phyloP scores from a whole-genome alignment of 2,329 filamentous ascomycete species.

The Neonectria ditissima region DNA sequence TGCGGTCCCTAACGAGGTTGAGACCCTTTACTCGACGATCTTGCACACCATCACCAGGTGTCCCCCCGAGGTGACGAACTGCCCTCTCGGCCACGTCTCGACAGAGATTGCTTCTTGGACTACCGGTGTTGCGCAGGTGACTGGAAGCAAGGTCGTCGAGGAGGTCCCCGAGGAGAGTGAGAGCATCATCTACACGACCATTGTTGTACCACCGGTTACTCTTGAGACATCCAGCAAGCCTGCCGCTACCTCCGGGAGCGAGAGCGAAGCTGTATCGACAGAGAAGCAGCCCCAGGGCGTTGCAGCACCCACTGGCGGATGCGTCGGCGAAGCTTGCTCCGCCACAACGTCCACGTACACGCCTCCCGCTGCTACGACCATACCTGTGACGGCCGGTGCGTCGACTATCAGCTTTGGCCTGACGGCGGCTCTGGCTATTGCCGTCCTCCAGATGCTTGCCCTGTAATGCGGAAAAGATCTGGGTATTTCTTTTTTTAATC shows the following conservation, averaged over 20 bases:
- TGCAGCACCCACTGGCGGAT: slow-evolving; percentile 42
- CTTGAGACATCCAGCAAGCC: slow-evolving; percentile 37
- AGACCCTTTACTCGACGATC: slow-evolving; percentile 59
- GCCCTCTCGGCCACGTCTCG: slow-evolving; percentile 51
- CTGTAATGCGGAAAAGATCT: slow-evolving; percentile 38
- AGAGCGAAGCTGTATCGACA: slow-evolving; percentile 24
- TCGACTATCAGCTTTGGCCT: slow-evolving; percentile 45
- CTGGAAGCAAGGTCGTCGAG: slow-evolving; percentile 23
- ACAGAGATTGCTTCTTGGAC: slow-evolving; percentile 31
- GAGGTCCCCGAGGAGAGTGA: slow-evolving; percentile 26
- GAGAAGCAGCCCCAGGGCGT: slow-evolving; percentile 31
- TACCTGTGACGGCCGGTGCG: slow-evolving; percentile 62
- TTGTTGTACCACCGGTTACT: not conserved
- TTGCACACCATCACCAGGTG: slow-evolving; percentile 67
- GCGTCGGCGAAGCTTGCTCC: slow-evolving; percentile 40
- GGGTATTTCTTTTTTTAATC: slow-evolving; percentile 1
- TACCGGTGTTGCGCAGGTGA: not conserved
- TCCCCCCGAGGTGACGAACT: slow-evolving; percentile 63
- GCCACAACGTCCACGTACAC: slow-evolving; percentile 23
- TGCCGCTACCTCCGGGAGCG: slow-evolving; percentile 29
- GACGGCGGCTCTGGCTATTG: slow-evolving; percentile 41
- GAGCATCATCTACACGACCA: slow-evolving; percentile 21
- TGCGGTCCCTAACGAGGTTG: slow-evolving; percentile 24
- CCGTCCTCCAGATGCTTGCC: slow-evolving; percentile 45
- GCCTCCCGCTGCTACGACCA: slow-evolving; percentile 41